These are phyloP conservation scores for Pyronema omphalodes DNA, from an alignment of 495 filamentous ascomycete species.

Conservation along the genomic window DNA sequence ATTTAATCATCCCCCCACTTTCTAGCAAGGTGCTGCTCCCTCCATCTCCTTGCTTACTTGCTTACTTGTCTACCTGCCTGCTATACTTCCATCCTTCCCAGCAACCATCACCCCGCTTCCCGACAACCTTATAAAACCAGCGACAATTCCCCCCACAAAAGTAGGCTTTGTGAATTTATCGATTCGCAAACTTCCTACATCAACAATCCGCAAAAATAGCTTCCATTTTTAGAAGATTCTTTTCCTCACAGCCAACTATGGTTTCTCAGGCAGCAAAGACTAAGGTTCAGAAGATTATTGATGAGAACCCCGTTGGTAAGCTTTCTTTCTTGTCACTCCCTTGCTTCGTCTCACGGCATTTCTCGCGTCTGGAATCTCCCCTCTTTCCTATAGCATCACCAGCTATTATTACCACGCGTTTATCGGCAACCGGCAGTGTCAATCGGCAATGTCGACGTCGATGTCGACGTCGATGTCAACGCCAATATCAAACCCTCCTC, in stretches of 20 bases:
- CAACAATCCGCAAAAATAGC: conserved; percentile 38
- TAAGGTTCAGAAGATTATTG: conserved; percentile 72
- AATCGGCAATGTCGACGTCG: no score
- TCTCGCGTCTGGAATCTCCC: no score
- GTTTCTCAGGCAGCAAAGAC: conserved; percentile 53
- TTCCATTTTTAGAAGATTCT: conserved; percentile 61
- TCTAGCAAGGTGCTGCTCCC: no score
- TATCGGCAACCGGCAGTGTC: no score
- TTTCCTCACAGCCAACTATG: conserved; percentile 41
- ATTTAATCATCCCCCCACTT: no score
- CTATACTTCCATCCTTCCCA: no score
- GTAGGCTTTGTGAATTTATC: background rate
- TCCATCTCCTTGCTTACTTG: no score
- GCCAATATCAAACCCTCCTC: no score
- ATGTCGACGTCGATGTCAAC: background rate
- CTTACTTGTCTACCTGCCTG: no score
- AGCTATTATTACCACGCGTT: no score
- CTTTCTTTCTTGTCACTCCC: conserved; percentile 12
- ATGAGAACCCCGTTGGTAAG: conserved; percentile 79
- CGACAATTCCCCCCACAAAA: background rate
- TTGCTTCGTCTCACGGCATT: background rate
- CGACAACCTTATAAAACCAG: background rate
- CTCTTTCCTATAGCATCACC: no score
- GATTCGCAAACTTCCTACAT: background rate
- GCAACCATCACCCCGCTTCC: no score